Base-by-base conservation (phyloP, 164 flowering plant genomes). In the Stephania cephalantha region DNA sequence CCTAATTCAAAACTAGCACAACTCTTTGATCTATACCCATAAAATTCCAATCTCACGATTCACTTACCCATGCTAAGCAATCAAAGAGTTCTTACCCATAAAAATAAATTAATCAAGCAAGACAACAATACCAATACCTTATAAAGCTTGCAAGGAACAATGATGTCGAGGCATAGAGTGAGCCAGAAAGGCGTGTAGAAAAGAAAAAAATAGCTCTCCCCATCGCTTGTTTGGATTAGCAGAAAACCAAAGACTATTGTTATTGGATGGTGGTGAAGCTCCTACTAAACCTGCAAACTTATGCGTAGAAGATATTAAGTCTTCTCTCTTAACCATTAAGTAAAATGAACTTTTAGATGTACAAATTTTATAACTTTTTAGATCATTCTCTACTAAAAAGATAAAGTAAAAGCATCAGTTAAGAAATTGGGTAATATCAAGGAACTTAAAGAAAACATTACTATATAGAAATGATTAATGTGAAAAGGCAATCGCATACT, bases 131-230 rank as follows among this genome's bases (percentile, higher is more conserved):
- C 1, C 13, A 72, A 1, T 15, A 91, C 98, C 97, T 95, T 97
- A 78, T 93, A 95, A 35, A 95, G 87, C 76, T 90, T 91, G 85
- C 78, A 90, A 1, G 98, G 99, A 22, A 95, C 95, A 48, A 95
- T 86, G 69, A 95, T 87, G 12, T 97, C 97, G 61, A 95, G 85
- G 75, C 92, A 91, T 18, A 95, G 91, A 75, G 97, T 93, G 76
- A 95, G 90, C 99, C 99, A 95, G 76, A 95, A 93, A 0, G 99
- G 98, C 53, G 99, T 89, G 77, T 95, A 95, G 65, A 82, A 25
- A 25, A 95, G 90, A 25, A 76, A 95, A 95, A 77, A 93, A 93
- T 65, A 93, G 35, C 80, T 95, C 98, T 12, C 88, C 97, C 99
- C 98, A 95, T 90, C 96, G 81, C 87, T 95, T 95, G 85, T 98